Conservation (phyloP, 2,329 filamentous ascomycete genomes). For the Incumbomyces lentus region DNA sequence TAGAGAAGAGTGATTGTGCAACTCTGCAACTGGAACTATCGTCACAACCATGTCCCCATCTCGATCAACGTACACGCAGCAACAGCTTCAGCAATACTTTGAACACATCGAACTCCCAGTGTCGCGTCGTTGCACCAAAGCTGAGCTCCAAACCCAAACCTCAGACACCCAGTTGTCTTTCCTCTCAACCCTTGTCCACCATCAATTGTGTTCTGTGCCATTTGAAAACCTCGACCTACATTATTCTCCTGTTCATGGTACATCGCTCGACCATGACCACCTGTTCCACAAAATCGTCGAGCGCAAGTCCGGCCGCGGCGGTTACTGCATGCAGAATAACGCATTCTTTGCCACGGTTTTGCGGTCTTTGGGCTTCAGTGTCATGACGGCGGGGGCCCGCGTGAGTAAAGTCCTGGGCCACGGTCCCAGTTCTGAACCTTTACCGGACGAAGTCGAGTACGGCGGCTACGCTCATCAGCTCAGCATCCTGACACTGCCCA, state of each 20-base stretch:
- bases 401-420: conserved; percentile 29
- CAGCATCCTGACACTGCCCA: conserved; percentile 46
- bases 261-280: conserved; percentile 40
- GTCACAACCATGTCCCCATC: neutral
- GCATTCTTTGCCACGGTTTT: conserved; percentile 43
- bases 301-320: conserved; percentile 36
- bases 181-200: conserved; percentile 28
- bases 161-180: conserved; percentile 24
- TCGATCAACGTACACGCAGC: conserved; percentile 25
- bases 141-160: conserved; percentile 23
- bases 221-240: conserved; percentile 51
- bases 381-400: conserved; percentile 48
- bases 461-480: conserved; percentile 47
- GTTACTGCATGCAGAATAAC: conserved; percentile 54
- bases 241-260: conserved; percentile 39
- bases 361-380: conserved; percentile 41
- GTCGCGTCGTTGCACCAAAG: conserved; percentile 13
- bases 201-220: conserved; percentile 40
- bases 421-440: conserved; percentile 25
- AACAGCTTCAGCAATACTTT: conserved; percentile 30
- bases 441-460: conserved; percentile 33
- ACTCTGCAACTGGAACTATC: neutral
- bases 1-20: no score
- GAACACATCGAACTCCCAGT: conserved; percentile 21
- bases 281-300: conserved; percentile 46